Conservation (phyloP, 768 basidiomycete genomes). For the Boletus sp. region DNA sequence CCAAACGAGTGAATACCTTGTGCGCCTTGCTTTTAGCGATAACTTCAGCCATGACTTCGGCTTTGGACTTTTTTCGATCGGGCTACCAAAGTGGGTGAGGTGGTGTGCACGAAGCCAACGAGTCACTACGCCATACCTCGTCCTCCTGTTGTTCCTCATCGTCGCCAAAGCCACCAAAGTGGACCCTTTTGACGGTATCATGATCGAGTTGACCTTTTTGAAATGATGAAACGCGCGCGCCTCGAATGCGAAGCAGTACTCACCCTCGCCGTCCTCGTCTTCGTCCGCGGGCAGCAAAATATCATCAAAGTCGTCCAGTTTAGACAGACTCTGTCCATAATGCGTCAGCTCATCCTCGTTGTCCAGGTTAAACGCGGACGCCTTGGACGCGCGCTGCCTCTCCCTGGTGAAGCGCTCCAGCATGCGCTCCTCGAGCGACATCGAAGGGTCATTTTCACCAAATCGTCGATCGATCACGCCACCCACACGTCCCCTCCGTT, state of each 20-base stretch:
- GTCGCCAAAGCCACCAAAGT: conserved; percentile 87
- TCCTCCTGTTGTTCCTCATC: conserved; percentile 54
- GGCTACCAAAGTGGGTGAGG: conserved; percentile 45
- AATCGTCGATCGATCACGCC: conserved; percentile 93
- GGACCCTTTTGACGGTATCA: conserved; percentile 60
- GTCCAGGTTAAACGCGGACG: conserved; percentile 82
- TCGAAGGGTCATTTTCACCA: conserved; percentile 89
- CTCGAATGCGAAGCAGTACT: conserved; percentile 2
- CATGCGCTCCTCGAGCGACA: conserved; percentile 97
- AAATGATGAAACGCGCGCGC: neutral
- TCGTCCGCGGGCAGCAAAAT: conserved; percentile 53
- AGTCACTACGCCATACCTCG: conserved; percentile 38
- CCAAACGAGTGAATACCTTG: conserved; percentile 54
- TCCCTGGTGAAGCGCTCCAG: conserved; percentile 93
- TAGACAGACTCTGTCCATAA: conserved; percentile 85
- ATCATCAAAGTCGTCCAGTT: conserved; percentile 79
- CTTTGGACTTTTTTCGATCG: conserved; percentile 83
- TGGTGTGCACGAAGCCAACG: neutral
- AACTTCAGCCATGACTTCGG: conserved; percentile 97
- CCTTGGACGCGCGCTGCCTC: conserved; percentile 74
- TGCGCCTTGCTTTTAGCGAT: conserved; percentile 96
- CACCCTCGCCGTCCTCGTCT: conserved; percentile 49
- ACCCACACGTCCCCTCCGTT: conserved; percentile 76
- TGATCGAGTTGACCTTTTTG: conserved; percentile 61
- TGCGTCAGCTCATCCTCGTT: conserved; percentile 90